Conservation (phyloP, 1,284 basidiomycete species). For the Ganoderma meredithae region DNA sequence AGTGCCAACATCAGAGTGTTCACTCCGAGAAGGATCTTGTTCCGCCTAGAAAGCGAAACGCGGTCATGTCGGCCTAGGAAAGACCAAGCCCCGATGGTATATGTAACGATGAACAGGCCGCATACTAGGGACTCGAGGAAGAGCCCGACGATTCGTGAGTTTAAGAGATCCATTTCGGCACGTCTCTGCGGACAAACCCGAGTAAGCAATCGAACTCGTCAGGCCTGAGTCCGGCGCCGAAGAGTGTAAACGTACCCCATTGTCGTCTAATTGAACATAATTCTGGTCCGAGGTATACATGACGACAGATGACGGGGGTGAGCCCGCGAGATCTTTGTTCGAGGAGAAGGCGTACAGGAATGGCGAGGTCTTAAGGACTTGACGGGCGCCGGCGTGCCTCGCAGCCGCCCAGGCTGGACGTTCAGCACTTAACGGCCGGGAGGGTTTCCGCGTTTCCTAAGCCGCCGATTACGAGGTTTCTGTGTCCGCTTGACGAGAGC, state of each 20-base stretch:
- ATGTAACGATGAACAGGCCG: constrained; percentile 13
- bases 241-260: not conserved
- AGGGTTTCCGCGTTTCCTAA: too few relatives aligned
- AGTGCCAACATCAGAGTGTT: constrained; percentile 17
- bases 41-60: not conserved
- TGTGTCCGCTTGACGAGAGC: too few relatives aligned
- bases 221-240: too few relatives aligned
- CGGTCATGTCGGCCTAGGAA: constrained; percentile 8
- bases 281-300: not conserved
- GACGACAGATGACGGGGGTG: not conserved
- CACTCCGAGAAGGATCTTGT: constrained; percentile 9
- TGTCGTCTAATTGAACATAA: not conserved
- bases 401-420: too few relatives aligned
- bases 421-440: too few relatives aligned
- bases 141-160: constrained; percentile 6
- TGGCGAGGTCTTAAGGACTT: too few relatives aligned
- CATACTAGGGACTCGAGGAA: constrained; percentile 9
- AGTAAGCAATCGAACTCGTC: not conserved
- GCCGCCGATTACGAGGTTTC: too few relatives aligned
- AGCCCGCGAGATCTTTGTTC: not conserved
- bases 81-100: constrained; percentile 14
- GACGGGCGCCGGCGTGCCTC: too few relatives aligned
- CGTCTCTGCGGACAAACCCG: not conserved
- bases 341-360: not conserved
- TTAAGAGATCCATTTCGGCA: not conserved